These are phyloP conservation scores for Nannizziopsis barbatae DNA, from an alignment of 2,329 filamentous ascomycete species.

Conservation along the genomic window DNA sequence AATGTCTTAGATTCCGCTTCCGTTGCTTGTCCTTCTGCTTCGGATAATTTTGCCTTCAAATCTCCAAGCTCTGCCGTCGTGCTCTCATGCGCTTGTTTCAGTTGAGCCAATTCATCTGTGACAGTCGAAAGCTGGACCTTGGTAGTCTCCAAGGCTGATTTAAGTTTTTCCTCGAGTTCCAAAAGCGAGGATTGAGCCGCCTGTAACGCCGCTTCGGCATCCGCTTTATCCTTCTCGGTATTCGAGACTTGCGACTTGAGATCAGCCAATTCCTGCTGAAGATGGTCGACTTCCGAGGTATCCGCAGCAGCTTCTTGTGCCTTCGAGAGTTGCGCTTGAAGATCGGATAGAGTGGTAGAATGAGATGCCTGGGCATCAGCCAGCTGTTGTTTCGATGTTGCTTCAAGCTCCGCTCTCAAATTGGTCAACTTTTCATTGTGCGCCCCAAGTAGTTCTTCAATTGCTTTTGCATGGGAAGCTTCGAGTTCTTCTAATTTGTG, in stretches of 20 bases:
- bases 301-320: conserved; percentile 29
- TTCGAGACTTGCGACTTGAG: conserved; percentile 43
- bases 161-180: conserved; percentile 66
- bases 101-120: conserved; percentile 25
- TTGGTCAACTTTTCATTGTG: conserved; percentile 32
- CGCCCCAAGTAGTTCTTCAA: conserved; percentile 32
- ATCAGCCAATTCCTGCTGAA: conserved; percentile 35
- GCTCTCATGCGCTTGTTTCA: conserved; percentile 30
- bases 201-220: conserved; percentile 34
- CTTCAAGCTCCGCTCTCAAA: conserved; percentile 29
- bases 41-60: conserved; percentile 9
- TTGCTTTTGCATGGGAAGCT: conserved; percentile 30
- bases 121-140: conserved; percentile 41
- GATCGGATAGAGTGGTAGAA: conserved; percentile 24
- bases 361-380: conserved; percentile 29
- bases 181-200: conserved; percentile 50
- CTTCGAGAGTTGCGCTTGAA: conserved; percentile 27
- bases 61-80: conserved; percentile 27
- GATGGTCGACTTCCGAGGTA: conserved; percentile 27
- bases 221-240: conserved; percentile 32
- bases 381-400: conserved; percentile 27
- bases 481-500: conserved; percentile 29
- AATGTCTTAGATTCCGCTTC: conserved; percentile 27
- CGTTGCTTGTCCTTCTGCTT: conserved; percentile 11
- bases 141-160: conserved; percentile 55